A percentile compares a stretch with the other conserved stretches of the same genome.
phyloP scores from a whole-genome alignment of 345 rosid genomes.

The Hibiscus tridactylites region DNA sequence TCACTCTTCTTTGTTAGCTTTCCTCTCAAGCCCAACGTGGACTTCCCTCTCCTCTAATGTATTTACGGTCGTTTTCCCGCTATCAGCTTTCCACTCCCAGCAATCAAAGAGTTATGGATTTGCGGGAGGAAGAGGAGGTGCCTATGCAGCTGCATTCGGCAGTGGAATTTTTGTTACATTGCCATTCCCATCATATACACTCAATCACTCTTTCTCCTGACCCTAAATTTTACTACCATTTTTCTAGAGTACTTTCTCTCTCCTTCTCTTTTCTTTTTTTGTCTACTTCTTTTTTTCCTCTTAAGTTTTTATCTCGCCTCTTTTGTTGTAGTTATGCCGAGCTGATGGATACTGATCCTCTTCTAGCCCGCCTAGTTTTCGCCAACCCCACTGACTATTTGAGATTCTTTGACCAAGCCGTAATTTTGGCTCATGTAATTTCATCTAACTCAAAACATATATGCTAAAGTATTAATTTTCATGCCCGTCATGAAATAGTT shows the following conservation, averaged over 20 bases:
- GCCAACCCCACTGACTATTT: slow-evolving; percentile 46
- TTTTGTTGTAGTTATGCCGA: slow-evolving; percentile 54
- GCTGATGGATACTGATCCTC: slow-evolving; percentile 56
- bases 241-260: neutral
- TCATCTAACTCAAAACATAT: neutral
- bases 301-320: neutral
- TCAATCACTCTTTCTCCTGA: slow-evolving; percentile 58
- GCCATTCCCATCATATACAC: slow-evolving; percentile 55
- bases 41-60: neutral
- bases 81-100: too few species aligned
- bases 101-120: too few species aligned
- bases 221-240: slow-evolving; percentile 64
- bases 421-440: slow-evolving; percentile 68
- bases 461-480: neutral
- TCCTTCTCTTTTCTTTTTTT: neutral
- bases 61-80: too few species aligned
- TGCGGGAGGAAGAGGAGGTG: too few species aligned
- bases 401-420: slow-evolving; percentile 60
- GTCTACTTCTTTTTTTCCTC: neutral
- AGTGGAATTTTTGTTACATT: too few species aligned
- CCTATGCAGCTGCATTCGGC: too few species aligned
- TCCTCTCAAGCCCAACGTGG: too few species aligned
- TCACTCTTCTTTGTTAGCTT: too few species aligned
- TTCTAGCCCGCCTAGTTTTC: slow-evolving; percentile 51
- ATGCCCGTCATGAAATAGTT: neutral